phyloP scores from a whole-genome alignment of 2,329 filamentous ascomycete species.

The Monosporascus sp. region DNA sequence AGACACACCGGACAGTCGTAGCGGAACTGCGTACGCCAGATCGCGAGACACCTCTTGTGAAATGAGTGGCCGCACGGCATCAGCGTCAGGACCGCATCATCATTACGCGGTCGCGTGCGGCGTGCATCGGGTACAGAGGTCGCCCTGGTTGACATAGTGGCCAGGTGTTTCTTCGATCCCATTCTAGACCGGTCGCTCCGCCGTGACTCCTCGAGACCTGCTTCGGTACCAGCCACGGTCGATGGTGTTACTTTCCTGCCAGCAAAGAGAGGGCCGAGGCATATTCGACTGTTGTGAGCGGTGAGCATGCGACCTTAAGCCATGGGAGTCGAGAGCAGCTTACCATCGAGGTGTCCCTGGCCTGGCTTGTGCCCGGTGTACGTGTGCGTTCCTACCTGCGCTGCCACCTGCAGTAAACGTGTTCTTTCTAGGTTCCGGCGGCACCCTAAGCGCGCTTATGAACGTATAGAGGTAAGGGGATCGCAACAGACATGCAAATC shows the following conservation, averaged over 20 bases:
- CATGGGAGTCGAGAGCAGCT: neutral
- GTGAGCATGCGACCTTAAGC: neutral
- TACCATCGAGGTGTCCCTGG: too few relatives aligned
- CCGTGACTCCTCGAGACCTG: too few relatives aligned
- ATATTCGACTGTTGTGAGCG: neutral
- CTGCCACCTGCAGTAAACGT: too few relatives aligned
- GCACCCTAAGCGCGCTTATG: too few relatives aligned
- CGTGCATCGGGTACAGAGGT: neutral
- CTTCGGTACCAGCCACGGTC: too few relatives aligned
- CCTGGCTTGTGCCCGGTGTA: too few relatives aligned
- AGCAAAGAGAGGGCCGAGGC: neutral
- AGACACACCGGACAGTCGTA: neutral
- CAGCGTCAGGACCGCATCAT: neutral
- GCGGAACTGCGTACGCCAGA: neutral
- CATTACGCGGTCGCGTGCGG: neutral
- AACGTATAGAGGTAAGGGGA: too few relatives aligned
- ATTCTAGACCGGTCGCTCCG: too few relatives aligned
- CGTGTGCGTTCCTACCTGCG: too few relatives aligned
- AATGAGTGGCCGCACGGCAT: neutral
- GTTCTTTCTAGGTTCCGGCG: too few relatives aligned
- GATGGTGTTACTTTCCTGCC: neutral
- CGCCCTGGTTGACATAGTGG: neutral
- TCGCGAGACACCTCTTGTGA: neutral
- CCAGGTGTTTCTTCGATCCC: too few relatives aligned
- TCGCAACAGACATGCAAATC: too few relatives aligned